Base-by-base conservation (phyloP, 164 flowering plant genomes). In the Magnolia changhungtana region DNA sequence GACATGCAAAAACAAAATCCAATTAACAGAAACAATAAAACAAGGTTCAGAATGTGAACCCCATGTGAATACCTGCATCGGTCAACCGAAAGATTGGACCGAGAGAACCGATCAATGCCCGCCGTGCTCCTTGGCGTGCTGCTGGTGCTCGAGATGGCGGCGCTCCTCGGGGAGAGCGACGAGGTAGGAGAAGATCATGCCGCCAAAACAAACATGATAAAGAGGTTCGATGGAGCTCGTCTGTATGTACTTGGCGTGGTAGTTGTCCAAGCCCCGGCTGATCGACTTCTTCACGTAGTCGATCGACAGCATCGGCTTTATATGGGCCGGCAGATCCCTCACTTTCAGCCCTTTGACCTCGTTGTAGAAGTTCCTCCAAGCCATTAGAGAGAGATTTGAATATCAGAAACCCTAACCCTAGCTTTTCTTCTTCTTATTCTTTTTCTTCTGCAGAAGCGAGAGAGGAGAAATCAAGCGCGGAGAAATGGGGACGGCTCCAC, bases 91-190 rank as follows among this genome's bases (percentile, higher is more conserved):
- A 2, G n/a, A 23, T 13, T 1, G 9, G 11, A 20, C 24, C 76
- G 10, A 2, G 27, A 3, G 0, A 21, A 70, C 63, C 8, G 29
- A 71, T 67, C 76, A 79, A 64, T 79, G 82, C 7, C 74, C 89
- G 3, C 86, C 90, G 70, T 89, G 93, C 72, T 89, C 88, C 77
- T 83, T 85, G 63, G 92, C 92, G 77, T 90, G 90, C 79, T 88
- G 86, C 87, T 85, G 79, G 84, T 94, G 97, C 82, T 82, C 91
- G 70, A 91, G 96, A 71, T 94, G 97, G 72, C 97, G 95, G 52
- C 96, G 96, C 76, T 91, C 96, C 78, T 94, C 89, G 14, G 98
- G 98, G 14, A 94, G 94, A n/a, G 93, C 93, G 55, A 92, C 86
- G 71, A 92, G 92, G 86, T 92, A 94, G 19, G 96, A 92, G 82